Percentiles rank a stretch among this genome's conserved stretches.
phyloP scores from a whole-genome alignment of 179 eudicot species.

The Beta macrorhiza region DNA sequence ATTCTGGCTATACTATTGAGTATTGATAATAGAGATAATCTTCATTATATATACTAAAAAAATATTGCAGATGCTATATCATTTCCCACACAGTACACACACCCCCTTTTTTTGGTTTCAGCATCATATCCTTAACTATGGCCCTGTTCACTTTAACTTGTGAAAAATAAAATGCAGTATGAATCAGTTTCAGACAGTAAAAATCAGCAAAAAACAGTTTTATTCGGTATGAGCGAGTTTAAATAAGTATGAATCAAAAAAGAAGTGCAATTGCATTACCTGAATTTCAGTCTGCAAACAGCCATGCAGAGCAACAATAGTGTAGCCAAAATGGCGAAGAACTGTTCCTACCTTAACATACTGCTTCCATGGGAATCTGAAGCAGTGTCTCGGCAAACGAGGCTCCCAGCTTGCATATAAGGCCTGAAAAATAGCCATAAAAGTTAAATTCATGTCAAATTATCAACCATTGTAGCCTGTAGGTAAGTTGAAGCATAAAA shows the following conservation, averaged over 20 bases:
- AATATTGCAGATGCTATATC: too few species aligned
- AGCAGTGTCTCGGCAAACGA: constrained; percentile 31
- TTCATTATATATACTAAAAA: too few species aligned
- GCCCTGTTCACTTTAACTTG: too few species aligned
- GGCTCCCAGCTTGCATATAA: constrained; percentile 59
- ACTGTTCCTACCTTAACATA: constrained; percentile 43
- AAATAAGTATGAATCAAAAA: background rate
- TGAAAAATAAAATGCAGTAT: too few species aligned
- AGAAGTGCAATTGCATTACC: constrained; percentile 23
- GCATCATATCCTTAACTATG: too few species aligned
- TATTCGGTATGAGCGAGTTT: too few species aligned
- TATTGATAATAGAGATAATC: too few species aligned
- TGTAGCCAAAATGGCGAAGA: constrained; percentile 54
- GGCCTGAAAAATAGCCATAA: constrained; percentile 26
- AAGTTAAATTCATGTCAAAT: background rate
- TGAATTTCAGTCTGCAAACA: constrained; percentile 52
- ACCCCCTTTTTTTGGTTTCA: too few species aligned
- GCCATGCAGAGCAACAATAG: constrained; percentile 47
- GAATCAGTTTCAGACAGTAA: too few species aligned
- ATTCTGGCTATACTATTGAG: background rate
- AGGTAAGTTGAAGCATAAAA: background rate
- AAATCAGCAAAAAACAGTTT: too few species aligned
- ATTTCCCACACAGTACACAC: too few species aligned
- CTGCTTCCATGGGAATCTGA: constrained; percentile 48
- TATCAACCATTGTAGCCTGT: background rate